Conservation (phyloP, 2,329 filamentous ascomycete species). For the Pestalotiopsis sp. region DNA sequence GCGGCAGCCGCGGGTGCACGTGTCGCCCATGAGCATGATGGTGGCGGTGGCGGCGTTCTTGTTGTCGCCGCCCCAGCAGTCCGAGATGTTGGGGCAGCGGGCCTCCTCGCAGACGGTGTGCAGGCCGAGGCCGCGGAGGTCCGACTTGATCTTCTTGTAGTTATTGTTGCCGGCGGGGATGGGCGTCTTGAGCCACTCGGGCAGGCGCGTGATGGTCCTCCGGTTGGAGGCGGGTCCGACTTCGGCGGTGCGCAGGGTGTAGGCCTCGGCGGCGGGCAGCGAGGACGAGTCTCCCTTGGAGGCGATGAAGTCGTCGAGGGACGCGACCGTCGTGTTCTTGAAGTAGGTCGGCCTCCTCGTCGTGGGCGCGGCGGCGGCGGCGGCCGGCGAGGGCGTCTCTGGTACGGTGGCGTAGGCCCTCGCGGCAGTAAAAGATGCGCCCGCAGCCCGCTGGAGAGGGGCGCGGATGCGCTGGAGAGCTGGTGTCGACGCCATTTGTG, state of each 20-base stretch:
- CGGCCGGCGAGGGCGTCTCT: constrained; percentile 24
- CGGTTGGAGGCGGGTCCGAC: constrained; percentile 66
- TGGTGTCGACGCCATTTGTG: constrained; percentile 32
- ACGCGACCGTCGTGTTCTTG: constrained; percentile 58
- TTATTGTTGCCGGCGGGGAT: constrained; percentile 81
- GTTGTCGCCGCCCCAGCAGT: constrained; percentile 92
- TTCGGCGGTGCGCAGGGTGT: constrained; percentile 63
- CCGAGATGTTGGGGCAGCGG: constrained; percentile 93
- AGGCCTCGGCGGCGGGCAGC: constrained; percentile 56
- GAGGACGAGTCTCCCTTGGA: constrained; percentile 34
- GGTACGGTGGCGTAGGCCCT: constrained; percentile 52
- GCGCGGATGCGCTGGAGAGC: constrained; percentile 28
- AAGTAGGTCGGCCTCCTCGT: constrained; percentile 55
- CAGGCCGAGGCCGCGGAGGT: constrained; percentile 83
- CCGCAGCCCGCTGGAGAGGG: constrained; percentile 30
- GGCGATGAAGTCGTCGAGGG: constrained; percentile 61
- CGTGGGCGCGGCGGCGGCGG: constrained; percentile 20
- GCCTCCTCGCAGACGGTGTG: constrained; percentile 99
- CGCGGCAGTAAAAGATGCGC: constrained; percentile 19
- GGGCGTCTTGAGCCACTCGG: constrained; percentile 94
- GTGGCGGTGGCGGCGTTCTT: constrained; percentile 93
- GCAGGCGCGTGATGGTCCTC: constrained; percentile 73
- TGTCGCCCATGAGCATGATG: constrained; percentile 99
- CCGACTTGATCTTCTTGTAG: constrained; percentile 93
- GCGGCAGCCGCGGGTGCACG: constrained; percentile 91